Base-by-base conservation (phyloP, 1,284 basidiomycete species). In the Hypsizygus ulmarius region DNA sequence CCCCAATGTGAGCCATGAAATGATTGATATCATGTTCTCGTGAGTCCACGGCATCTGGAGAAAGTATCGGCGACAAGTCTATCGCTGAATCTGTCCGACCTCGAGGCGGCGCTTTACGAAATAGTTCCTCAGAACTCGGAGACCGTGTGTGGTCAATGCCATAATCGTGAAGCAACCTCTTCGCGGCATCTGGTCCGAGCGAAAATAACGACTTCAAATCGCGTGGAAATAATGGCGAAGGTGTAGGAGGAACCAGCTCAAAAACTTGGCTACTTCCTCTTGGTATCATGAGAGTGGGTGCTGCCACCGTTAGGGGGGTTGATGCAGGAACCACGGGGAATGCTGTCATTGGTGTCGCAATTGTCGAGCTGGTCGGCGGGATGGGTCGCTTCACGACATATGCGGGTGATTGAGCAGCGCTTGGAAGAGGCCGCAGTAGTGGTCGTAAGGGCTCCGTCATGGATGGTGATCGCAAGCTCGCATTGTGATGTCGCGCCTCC, bases 401-500 rank as follows among this genome's bases (percentile, higher is more conserved):
- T 29, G 61, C 50, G 1, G 68, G 67, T 12, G 69, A 70, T 52
- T 71, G 70, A 35, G 68, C 64, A 39, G 68, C 66, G 14, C 65
- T 69, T 4, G 68, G 67, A 18, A 74, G 60, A 2, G 77, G 76
- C 0, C 71, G 67, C 19, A 81, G 63, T 7, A 74, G 60, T 1
- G 77, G 76, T 0, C 71, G 67, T 18, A 81, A 63, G 7, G 47
- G 53, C 29, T 55, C 51, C n/a, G 71, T 68, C 33, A 65, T 67
- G 7, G 70, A 55, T 11, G 67, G 66, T 41, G 68, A 63, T 10
- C 30, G 64, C 32, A 77, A 65, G 12, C 69, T 65, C 3, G 71
- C 67, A 55, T 79, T 79, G 52, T 73, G 69, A 21, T 72, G 67
- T 12, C 75, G 69, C 5, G 77, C 76, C 59, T 79, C 77, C 0